A percentile compares a stretch with the other conserved stretches of the same genome.
These are phyloP conservation scores for Rhynchosporium secalis DNA, from an alignment of 2,329 filamentous ascomycete genomes.

Conservation along the genomic window DNA sequence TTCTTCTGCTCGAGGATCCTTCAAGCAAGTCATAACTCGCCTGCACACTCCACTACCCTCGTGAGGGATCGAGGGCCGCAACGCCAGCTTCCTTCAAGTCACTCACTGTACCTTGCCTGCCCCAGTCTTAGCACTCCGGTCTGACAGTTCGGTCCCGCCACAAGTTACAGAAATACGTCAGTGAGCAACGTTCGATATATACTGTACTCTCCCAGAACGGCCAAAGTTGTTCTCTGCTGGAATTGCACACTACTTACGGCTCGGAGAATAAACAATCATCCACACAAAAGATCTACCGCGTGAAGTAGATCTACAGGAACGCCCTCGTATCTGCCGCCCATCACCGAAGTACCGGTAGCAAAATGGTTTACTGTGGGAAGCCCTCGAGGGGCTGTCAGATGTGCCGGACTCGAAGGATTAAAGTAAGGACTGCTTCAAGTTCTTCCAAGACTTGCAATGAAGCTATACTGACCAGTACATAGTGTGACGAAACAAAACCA, in stretches of 20 bases:
- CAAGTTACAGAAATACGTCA: constrained; percentile 14
- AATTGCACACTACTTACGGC: neutral
- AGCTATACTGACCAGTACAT: constrained; percentile 7
- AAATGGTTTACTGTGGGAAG: constrained; percentile 66
- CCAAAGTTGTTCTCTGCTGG: constrained; percentile 5
- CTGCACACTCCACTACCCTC: constrained; percentile 11
- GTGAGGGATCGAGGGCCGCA: constrained; percentile 6
- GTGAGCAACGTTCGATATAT: constrained; percentile 19
- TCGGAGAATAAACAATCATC: neutral
- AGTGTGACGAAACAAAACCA: constrained; percentile 69
- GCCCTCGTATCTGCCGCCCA: neutral
- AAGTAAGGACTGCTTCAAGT: constrained; percentile 50
- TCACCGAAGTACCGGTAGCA: constrained; percentile 26
- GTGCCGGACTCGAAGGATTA: constrained; percentile 72
- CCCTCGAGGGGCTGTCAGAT: constrained; percentile 71
- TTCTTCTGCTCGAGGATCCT: neutral
- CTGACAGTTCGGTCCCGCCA: constrained; percentile 12
- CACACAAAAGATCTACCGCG: neutral
- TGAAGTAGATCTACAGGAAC: constrained; percentile 7
- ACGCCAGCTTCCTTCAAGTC: neutral
- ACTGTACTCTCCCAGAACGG: neutral
- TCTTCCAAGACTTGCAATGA: neutral
- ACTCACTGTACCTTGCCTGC: constrained; percentile 20
- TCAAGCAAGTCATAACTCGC: constrained; percentile 6
- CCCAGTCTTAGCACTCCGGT: constrained; percentile 28